Conservation (phyloP, 2,329 filamentous ascomycete species). For the Didymella lethalis region DNA sequence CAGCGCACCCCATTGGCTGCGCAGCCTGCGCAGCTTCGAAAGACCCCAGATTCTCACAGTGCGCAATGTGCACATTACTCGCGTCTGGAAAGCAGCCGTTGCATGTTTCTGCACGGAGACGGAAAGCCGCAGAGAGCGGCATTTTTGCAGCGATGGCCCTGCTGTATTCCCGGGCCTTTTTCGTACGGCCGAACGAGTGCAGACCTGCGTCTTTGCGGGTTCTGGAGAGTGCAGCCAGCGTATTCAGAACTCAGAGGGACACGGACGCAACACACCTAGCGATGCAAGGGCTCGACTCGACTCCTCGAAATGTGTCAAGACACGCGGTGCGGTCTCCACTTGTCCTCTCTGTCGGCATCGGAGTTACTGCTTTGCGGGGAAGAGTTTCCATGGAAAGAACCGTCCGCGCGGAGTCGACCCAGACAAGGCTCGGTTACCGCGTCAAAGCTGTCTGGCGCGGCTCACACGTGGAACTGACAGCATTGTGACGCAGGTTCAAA, state of each 20-base stretch:
- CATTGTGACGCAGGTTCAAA: conserved; percentile 6
- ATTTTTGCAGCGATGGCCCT: conserved; percentile 1
- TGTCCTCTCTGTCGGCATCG: conserved; percentile 22
- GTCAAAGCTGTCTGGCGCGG: conserved; percentile 5
- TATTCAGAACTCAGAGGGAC: not conserved
- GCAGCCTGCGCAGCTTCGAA: not conserved
- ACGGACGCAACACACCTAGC: not conserved
- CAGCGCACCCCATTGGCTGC: conserved; percentile 1
- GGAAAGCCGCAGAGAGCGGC: conserved; percentile 1
- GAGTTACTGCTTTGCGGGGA: conserved; percentile 26
- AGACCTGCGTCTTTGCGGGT: not conserved
- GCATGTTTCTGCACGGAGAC: not conserved
- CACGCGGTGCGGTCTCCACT: conserved; percentile 6
- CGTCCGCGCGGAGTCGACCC: conserved; percentile 2
- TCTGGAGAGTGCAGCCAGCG: not conserved
- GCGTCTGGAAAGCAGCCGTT: not conserved
- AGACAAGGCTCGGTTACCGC: conserved; percentile 10
- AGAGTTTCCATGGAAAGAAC: conserved; percentile 15
- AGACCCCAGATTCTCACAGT: conserved; percentile 4
- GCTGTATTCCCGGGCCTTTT: conserved; percentile 2
- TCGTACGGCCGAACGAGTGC: conserved; percentile 1
- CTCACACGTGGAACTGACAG: conserved; percentile 11
- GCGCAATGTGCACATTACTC: not conserved
- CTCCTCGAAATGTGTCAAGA: not conserved
- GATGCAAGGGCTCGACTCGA: not conserved